phyloP scores from a whole-genome alignment of 2,329 filamentous ascomycete species.

The Epichloe glyceriae region DNA sequence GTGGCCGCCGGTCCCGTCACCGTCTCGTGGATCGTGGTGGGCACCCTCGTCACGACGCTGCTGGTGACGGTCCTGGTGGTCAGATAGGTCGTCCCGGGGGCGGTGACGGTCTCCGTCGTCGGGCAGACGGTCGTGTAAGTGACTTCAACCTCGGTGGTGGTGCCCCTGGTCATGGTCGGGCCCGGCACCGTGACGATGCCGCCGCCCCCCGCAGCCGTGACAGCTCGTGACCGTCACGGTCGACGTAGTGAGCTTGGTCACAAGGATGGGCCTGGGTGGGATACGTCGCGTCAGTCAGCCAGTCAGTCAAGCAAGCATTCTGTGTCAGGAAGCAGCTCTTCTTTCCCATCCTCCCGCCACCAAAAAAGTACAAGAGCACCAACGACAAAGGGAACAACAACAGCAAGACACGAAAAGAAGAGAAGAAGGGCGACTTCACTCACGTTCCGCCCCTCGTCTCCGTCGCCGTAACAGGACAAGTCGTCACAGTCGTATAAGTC shows the following conservation, averaged over 20 bases:
- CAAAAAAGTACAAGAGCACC: neutral
- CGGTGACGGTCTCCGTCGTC: slow-evolving; percentile 23
- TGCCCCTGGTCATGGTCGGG: slow-evolving; percentile 18
- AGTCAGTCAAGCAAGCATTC: neutral
- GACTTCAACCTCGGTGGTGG: slow-evolving; percentile 20
- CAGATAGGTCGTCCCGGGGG: slow-evolving; percentile 18
- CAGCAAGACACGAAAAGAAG: neutral
- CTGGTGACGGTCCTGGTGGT: slow-evolving; percentile 14
- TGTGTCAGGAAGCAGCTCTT: too few relatives aligned
- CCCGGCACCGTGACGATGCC: slow-evolving; percentile 24
- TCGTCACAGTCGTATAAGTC: slow-evolving; percentile 29
- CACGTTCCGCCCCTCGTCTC: slow-evolving; percentile 26
- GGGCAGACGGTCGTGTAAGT: slow-evolving; percentile 27
- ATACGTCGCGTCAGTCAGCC: neutral
- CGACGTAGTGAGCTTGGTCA: slow-evolving; percentile 30
- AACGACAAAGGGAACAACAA: neutral
- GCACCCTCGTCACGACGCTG: slow-evolving; percentile 17
- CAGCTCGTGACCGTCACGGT: slow-evolving; percentile 29
- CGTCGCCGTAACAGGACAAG: slow-evolving; percentile 33
- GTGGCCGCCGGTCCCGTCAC: slow-evolving; percentile 19
- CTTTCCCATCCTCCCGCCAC: neutral
- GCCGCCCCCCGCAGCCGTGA: slow-evolving; percentile 19
- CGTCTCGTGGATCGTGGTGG: slow-evolving; percentile 18
- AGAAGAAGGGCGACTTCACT: slow-evolving; percentile 11
- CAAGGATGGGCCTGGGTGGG: slow-evolving; percentile 25